Conservation (phyloP, 163 green algal genomes). For the Chlorella variabilis region DNA sequence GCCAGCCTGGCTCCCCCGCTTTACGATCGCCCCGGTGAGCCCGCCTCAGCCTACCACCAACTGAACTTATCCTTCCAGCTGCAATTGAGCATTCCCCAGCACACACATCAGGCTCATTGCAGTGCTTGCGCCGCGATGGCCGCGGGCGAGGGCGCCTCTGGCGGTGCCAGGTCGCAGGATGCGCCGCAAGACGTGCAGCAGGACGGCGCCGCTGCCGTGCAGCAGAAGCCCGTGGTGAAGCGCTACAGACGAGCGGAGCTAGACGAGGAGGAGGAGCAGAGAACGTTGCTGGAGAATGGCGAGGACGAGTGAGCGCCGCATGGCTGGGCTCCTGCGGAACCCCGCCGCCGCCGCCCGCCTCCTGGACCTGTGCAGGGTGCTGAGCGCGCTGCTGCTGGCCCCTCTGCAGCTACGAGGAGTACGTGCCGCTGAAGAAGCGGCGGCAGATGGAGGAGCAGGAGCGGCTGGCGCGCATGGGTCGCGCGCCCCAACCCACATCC, state of each 20-base stretch:
- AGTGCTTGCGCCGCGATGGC: not conserved
- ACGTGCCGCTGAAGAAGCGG: constrained; percentile 92
- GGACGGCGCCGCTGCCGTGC: constrained; percentile 9
- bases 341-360: not conserved
- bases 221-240: constrained; percentile 30
- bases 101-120: no score
- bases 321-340: not conserved
- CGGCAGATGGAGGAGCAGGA: constrained; percentile 71
- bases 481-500: constrained; percentile 2
- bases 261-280: constrained; percentile 44
- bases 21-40: no score
- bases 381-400: not conserved
- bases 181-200: constrained; percentile 29
- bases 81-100: no score
- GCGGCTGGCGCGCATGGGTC: constrained; percentile 60
- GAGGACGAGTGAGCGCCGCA: constrained; percentile 21
- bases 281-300: constrained; percentile 22
- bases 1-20: no score
- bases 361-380: no score
- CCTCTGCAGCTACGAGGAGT: constrained; percentile 79
- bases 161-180: not conserved
- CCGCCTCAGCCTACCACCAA: no score
- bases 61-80: no score
- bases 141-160: not conserved
- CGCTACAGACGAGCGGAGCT: constrained; percentile 46